Conservation (phyloP, 2,329 filamentous ascomycete genomes). For the Colletotrichum gloeosporioides region DNA sequence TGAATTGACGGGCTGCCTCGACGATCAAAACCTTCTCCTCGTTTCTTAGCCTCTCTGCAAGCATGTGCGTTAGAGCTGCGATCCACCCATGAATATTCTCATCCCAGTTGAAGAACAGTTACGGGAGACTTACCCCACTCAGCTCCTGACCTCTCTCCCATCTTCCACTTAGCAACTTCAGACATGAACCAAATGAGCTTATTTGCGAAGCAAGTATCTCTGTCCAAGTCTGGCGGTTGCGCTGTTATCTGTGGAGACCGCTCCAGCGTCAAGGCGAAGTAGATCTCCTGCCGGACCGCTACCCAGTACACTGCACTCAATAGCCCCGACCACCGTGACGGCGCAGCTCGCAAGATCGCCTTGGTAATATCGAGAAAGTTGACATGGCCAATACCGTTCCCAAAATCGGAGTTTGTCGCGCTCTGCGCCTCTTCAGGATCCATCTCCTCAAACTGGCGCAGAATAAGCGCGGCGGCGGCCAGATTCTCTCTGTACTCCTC, state of each 20-base stretch:
- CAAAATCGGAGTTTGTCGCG: background rate
- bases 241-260: slow-evolving; percentile 43
- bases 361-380: slow-evolving; percentile 48
- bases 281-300: slow-evolving; percentile 45
- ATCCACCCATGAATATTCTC: background rate
- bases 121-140: slow-evolving; percentile 38
- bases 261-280: slow-evolving; percentile 43
- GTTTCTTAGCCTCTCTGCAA: background rate
- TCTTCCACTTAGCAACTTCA: slow-evolving; percentile 45
- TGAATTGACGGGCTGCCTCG: background rate
- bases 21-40: background rate
- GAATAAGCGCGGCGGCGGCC: slow-evolving; percentile 44
- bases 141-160: slow-evolving; percentile 38
- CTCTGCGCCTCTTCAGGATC: slow-evolving; percentile 39
- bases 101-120: slow-evolving; percentile 18
- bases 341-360: slow-evolving; percentile 40
- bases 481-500: slow-evolving; percentile 45
- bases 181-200: slow-evolving; percentile 46
- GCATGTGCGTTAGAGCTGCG: too few species aligned
- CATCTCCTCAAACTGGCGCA: slow-evolving; percentile 46
- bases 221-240: slow-evolving; percentile 34
- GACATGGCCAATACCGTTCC: slow-evolving; percentile 20
- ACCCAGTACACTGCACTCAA: slow-evolving; percentile 48
- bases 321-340: slow-evolving; percentile 39
- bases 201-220: slow-evolving; percentile 40